A percentile compares a stretch with the other conserved stretches of the same genome.
Conservation (phyloP, 2,329 filamentous ascomycete species). For the Penicillium sp. region DNA sequence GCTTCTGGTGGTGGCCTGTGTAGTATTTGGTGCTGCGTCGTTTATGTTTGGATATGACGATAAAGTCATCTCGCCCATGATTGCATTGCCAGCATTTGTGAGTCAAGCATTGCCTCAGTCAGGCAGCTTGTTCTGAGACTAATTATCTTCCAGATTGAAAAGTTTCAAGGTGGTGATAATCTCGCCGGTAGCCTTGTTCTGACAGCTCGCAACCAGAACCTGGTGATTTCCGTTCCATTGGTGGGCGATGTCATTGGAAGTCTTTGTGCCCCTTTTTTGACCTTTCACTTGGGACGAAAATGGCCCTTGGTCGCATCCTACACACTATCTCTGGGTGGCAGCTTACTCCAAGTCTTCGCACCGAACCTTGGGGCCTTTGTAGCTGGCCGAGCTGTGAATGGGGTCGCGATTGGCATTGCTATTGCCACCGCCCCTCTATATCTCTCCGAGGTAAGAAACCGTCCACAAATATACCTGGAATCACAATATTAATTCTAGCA, state of each 20-base stretch:
- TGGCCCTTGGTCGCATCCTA: slow-evolving; percentile 36
- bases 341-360: slow-evolving; percentile 38
- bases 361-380: slow-evolving; percentile 37
- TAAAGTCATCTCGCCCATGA: slow-evolving; percentile 35
- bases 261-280: slow-evolving; percentile 34
- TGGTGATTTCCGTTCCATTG: slow-evolving; percentile 38
- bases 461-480: neutral
- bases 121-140: neutral
- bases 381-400: slow-evolving; percentile 34
- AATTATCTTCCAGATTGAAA: slow-evolving; percentile 21
- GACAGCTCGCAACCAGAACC: slow-evolving; percentile 36
- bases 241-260: slow-evolving; percentile 36
- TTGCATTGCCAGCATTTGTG: slow-evolving; percentile 30
- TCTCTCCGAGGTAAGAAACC: slow-evolving; percentile 31
- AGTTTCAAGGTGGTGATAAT: slow-evolving; percentile 32
- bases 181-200: slow-evolving; percentile 23
- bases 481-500: neutral
- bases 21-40: slow-evolving; percentile 31
- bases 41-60: slow-evolving; percentile 37
- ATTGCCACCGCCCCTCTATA: slow-evolving; percentile 39
- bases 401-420: slow-evolving; percentile 33
- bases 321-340: slow-evolving; percentile 33
- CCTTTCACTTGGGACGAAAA: slow-evolving; percentile 37
- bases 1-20: slow-evolving; percentile 28
- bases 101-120: slow-evolving; percentile 6